Percentiles rank a stretch among this genome's conserved stretches.
phyloP scores from a whole-genome alignment of 306 rosid genomes.

The Albizia julibrissin region DNA sequence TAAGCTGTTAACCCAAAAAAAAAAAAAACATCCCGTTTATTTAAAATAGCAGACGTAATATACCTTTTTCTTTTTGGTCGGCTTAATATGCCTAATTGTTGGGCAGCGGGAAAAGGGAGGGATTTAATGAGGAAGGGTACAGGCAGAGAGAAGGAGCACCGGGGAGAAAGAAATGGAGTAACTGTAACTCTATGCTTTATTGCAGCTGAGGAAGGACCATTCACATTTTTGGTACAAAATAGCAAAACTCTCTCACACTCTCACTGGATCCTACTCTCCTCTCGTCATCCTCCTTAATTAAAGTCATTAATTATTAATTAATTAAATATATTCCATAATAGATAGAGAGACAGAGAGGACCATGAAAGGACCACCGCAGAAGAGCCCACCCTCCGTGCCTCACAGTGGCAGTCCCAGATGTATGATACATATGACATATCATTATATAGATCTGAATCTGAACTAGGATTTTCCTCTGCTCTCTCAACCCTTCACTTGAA shows the following conservation, averaged over 20 bases:
- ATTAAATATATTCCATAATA: background rate
- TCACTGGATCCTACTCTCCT: background rate
- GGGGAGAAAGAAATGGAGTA: constrained; percentile 17
- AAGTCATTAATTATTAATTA: background rate
- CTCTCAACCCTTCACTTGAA: background rate
- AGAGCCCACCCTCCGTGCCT: background rate
- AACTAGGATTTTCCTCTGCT: constrained; percentile 48
- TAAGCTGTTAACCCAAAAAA: too few relatives aligned
- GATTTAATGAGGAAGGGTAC: background rate
- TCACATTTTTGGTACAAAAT: constrained; percentile 28
- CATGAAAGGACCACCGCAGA: constrained; percentile 43
- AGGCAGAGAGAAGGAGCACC: background rate
- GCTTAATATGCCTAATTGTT: background rate
- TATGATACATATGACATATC: background rate
- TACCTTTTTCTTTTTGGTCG: too few relatives aligned
- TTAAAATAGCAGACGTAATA: too few relatives aligned
- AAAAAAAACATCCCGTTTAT: too few relatives aligned
- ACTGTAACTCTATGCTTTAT: constrained; percentile 40
- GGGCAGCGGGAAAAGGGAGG: background rate
- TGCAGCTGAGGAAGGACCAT: constrained; percentile 38
- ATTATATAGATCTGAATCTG: constrained; percentile 53
- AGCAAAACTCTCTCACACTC: background rate
- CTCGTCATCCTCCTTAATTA: constrained; percentile 1
- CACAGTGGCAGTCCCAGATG: background rate
- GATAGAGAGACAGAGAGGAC: constrained; percentile 23